Evolutionary conservation across 2,329 filamentous ascomycete species (phyloP).

Genomic region (Ophiocordyceps sinensis): DNA sequence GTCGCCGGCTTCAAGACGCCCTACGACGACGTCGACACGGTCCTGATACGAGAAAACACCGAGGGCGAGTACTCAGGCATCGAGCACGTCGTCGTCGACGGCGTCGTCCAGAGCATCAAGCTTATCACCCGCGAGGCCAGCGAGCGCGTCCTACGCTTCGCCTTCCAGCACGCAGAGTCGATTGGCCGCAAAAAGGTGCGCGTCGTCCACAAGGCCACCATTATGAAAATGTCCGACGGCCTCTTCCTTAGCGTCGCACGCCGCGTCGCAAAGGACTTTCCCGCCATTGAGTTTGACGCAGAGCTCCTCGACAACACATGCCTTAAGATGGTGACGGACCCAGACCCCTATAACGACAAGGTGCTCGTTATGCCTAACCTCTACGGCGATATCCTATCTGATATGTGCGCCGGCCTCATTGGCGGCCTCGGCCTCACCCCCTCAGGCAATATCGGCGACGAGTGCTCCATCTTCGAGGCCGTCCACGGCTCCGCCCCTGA

Average conservation of each 20-base stretch:
- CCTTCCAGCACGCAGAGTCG: constrained; percentile 93
- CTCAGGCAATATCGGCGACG: constrained; percentile 96
- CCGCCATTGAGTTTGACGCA: constrained; percentile 87
- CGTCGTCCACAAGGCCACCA: constrained; percentile 98
- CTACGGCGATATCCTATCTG: constrained; percentile 98
- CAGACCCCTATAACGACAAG: constrained; percentile 95
- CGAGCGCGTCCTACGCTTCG: constrained; percentile 91
- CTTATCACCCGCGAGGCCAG: constrained; percentile 92
- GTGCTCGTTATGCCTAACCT: constrained; percentile 97
- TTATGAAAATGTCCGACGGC: constrained; percentile 99
- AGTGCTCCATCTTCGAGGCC: constrained; percentile 99
- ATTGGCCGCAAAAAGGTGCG: constrained; percentile 94
- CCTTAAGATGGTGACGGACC: constrained; percentile 97
- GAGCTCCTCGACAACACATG: constrained; percentile 99
- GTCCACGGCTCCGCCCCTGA: constrained; percentile 96
- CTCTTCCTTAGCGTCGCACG: constrained; percentile 84
- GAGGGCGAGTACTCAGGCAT: constrained; percentile 99
- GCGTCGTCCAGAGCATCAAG: constrained; percentile 98
- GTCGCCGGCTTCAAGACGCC: constrained; percentile 97
- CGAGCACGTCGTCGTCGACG: constrained; percentile 94
- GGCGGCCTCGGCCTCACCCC: constrained; percentile 94
- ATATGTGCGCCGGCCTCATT: constrained; percentile 98
- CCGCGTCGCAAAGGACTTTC: constrained; percentile 88
- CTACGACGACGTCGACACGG: constrained; percentile 92
- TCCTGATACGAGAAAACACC: constrained; percentile 98